A percentile compares a stretch with the other conserved stretches of the same genome.
phyloP scores from a whole-genome alignment of 2,329 filamentous ascomycete species.

The Claviceps quebecensis region DNA sequence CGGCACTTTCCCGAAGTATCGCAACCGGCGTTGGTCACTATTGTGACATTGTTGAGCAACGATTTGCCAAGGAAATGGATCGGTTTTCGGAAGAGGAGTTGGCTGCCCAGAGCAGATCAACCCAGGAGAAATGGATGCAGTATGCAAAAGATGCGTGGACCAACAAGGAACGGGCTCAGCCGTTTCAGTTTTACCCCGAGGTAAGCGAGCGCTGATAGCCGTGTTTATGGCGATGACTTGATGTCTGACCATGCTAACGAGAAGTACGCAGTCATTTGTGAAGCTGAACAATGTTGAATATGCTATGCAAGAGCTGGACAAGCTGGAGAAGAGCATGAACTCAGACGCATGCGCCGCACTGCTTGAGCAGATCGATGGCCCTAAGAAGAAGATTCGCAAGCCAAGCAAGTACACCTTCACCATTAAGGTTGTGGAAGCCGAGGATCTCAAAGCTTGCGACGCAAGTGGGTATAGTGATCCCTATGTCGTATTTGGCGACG shows the following conservation, averaged over 20 bases:
- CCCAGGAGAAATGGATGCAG: conserved; percentile 86
- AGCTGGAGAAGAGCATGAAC: conserved; percentile 77
- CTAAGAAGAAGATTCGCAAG: conserved; percentile 48
- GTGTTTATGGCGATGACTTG: not conserved
- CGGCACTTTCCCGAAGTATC: conserved; percentile 72
- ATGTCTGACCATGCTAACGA: conserved; percentile 11
- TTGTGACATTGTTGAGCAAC: conserved; percentile 78
- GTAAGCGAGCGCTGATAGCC: conserved; percentile 30
- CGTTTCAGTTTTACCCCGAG: conserved; percentile 92
- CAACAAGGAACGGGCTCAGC: conserved; percentile 83
- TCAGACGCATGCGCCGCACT: conserved; percentile 81
- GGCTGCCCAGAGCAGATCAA: conserved; percentile 59
- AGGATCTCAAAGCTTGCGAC: conserved; percentile 96
- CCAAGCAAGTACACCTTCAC: conserved; percentile 92
- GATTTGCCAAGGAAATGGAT: conserved; percentile 87
- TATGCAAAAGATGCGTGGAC: conserved; percentile 88
- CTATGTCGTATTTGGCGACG: conserved; percentile 91
- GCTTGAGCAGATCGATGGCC: conserved; percentile 59
- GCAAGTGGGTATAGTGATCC: conserved; percentile 89
- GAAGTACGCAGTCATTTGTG: conserved; percentile 63
- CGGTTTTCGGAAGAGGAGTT: conserved; percentile 77
- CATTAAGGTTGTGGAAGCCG: conserved; percentile 94
- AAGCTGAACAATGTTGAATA: conserved; percentile 98
- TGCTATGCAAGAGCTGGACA: conserved; percentile 82
- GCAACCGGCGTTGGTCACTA: conserved; percentile 73